Evolutionary conservation across 2,329 filamentous ascomycete species (phyloP).

Genomic region (Scortechinia acanthostroma): DNA sequence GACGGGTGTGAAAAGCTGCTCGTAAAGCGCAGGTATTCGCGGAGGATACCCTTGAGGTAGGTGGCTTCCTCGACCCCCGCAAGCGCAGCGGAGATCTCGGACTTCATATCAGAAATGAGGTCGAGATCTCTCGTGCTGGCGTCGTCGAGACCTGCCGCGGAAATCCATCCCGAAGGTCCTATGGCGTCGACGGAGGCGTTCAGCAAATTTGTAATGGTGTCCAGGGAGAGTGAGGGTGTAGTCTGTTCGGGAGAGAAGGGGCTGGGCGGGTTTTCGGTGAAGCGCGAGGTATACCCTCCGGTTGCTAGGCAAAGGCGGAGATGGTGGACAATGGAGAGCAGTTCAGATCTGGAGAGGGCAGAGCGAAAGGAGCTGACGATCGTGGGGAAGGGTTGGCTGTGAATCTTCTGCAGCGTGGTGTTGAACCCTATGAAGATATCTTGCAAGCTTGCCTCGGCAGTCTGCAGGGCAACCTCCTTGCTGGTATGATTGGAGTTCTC

Average conservation of each 20-base stretch:
- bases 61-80: slow-evolving; percentile 35
- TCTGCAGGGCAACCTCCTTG: slow-evolving; percentile 5
- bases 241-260: slow-evolving; percentile 21
- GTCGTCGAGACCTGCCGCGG: slow-evolving; percentile 14
- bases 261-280: slow-evolving; percentile 25
- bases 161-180: slow-evolving; percentile 34
- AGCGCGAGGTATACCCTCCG: slow-evolving; percentile 28
- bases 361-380: slow-evolving; percentile 23
- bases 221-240: slow-evolving; percentile 21
- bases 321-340: slow-evolving; percentile 27
- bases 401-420: slow-evolving; percentile 21
- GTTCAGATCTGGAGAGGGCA: slow-evolving; percentile 23
- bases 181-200: slow-evolving; percentile 34
- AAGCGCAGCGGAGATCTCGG: slow-evolving; percentile 34
- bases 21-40: slow-evolving; percentile 31
- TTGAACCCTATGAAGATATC: slow-evolving; percentile 26
- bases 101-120: slow-evolving; percentile 33
- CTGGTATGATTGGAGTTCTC: neutral
- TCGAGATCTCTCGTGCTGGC: slow-evolving; percentile 18
- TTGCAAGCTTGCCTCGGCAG: slow-evolving; percentile 10
- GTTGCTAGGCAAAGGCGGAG: slow-evolving; percentile 30
- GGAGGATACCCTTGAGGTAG: slow-evolving; percentile 33
- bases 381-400: slow-evolving; percentile 17
- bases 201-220: slow-evolving; percentile 26
- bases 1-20: slow-evolving; percentile 11